Evolutionary conservation across 139 green algal genomes (phyloP).

Genomic region (Coelastrella sp.): DNA sequence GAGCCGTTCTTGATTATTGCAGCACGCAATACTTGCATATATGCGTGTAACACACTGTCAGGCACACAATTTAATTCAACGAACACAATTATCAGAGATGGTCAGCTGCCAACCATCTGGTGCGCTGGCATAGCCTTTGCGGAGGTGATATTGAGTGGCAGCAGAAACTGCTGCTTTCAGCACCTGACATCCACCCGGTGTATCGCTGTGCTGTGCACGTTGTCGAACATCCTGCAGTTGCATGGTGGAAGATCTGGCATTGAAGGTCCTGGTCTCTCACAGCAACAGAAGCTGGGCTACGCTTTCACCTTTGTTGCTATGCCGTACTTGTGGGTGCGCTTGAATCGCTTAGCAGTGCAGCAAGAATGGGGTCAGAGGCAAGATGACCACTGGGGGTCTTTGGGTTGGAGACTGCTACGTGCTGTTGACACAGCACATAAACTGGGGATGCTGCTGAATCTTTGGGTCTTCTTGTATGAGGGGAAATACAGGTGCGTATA

Average conservation of each 20-base stretch:
- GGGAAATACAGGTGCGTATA: conserved; percentile 78
- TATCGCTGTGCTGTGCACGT: too few relatives aligned
- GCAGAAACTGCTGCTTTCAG: too few relatives aligned
- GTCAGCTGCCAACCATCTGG: too few relatives aligned
- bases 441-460: conserved; percentile 66
- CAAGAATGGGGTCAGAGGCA: conserved; percentile 18
- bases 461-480: conserved; percentile 74
- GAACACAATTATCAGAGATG: too few relatives aligned
- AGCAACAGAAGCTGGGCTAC: conserved; percentile 63
- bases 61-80: too few relatives aligned
- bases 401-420: conserved; percentile 30
- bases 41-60: too few relatives aligned
- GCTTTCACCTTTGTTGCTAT: conserved; percentile 66
- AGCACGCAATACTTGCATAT: too few relatives aligned
- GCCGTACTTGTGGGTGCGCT: conserved; percentile 74
- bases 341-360: conserved; percentile 16
- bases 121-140: too few relatives aligned
- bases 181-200: too few relatives aligned
- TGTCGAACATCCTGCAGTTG: too few relatives aligned
- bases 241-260: conserved; percentile 65
- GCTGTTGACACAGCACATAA: conserved; percentile 51
- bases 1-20: too few relatives aligned
- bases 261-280: conserved; percentile 74
- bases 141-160: too few relatives aligned
- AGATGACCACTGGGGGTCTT: neutral